These are phyloP conservation scores for Lactifluus rugatus DNA, from an alignment of 768 basidiomycete genomes.

Conservation along the genomic window DNA sequence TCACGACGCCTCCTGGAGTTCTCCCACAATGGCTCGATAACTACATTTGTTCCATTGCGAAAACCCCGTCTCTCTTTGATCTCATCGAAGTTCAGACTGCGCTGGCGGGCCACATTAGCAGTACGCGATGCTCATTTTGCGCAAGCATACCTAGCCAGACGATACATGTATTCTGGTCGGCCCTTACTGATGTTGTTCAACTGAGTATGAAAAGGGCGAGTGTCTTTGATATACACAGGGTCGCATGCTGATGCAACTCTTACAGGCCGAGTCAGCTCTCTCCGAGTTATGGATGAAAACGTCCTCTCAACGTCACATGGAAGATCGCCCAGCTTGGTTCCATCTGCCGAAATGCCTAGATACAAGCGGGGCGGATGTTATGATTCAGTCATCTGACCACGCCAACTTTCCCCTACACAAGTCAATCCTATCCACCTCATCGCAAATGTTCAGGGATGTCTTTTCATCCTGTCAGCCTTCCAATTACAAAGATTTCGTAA, in stretches of 20 bases:
- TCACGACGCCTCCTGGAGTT: too few species aligned
- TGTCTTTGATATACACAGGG: neutral
- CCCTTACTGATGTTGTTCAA: neutral
- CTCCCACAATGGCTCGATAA: constrained; percentile 3
- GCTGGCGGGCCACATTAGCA: neutral
- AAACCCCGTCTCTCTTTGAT: neutral
- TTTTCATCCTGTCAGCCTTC: constrained; percentile 21
- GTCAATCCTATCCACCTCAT: constrained; percentile 25
- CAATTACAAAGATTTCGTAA: neutral
- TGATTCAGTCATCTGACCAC: constrained; percentile 4
- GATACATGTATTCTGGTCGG: neutral
- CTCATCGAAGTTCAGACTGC: neutral
- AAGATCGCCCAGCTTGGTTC: too few species aligned
- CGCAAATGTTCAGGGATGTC: constrained; percentile 26
- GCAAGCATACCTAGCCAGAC: neutral
- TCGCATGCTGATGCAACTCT: neutral
- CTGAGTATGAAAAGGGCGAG: neutral
- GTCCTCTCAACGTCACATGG: too few species aligned
- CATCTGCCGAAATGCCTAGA: neutral
- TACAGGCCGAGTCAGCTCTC: neutral
- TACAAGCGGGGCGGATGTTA: neutral
- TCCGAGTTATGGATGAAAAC: neutral
- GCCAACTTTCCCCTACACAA: constrained; percentile 24
- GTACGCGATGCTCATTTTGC: neutral
- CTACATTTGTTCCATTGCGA: neutral